Conservation (phyloP, 2,329 filamentous ascomycete genomes). For the Calonectria pseudoreteaudii region DNA sequence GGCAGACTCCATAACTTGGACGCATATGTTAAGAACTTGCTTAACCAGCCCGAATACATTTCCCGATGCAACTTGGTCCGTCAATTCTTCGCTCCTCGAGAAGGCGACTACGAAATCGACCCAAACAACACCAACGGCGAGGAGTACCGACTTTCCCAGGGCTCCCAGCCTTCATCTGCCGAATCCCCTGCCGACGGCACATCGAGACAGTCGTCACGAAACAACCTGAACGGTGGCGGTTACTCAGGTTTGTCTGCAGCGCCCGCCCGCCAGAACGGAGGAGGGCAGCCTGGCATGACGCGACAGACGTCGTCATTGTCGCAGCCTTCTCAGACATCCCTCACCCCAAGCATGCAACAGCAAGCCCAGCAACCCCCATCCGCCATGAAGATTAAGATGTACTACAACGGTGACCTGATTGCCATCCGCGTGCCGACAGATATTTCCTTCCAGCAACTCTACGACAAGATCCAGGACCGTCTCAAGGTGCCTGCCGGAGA, state of each 20-base stretch:
- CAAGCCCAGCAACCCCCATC: conserved; percentile 53
- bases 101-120: conserved; percentile 94
- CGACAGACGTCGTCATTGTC: conserved; percentile 42
- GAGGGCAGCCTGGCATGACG: conserved; percentile 31
- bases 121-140: conserved; percentile 77
- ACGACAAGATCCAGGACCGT: conserved; percentile 86
- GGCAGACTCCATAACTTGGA: conserved; percentile 92
- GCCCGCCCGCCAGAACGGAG: conserved; percentile 53
- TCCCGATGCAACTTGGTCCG: conserved; percentile 85
- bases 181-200: conserved; percentile 70
- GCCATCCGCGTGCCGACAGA: conserved; percentile 89
- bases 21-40: conserved; percentile 92
- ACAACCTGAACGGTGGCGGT: conserved; percentile 69
- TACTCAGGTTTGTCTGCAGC: conserved; percentile 67
- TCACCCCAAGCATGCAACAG: conserved; percentile 60
- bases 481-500: conserved; percentile 78
- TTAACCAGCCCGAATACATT: conserved; percentile 87
- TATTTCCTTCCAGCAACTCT: conserved; percentile 81
- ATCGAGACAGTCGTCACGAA: conserved; percentile 74
- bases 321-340: conserved; percentile 59
- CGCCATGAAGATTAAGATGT: conserved; percentile 93
- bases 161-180: conserved; percentile 74
- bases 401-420: conserved; percentile 91
- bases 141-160: conserved; percentile 80
- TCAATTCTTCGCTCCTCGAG: conserved; percentile 89